Evolutionary conservation across 768 basidiomycete genomes (phyloP), one percentile per base, ranked within the genome.

Genomic region (Pleurotus tuber-regium): DNA sequence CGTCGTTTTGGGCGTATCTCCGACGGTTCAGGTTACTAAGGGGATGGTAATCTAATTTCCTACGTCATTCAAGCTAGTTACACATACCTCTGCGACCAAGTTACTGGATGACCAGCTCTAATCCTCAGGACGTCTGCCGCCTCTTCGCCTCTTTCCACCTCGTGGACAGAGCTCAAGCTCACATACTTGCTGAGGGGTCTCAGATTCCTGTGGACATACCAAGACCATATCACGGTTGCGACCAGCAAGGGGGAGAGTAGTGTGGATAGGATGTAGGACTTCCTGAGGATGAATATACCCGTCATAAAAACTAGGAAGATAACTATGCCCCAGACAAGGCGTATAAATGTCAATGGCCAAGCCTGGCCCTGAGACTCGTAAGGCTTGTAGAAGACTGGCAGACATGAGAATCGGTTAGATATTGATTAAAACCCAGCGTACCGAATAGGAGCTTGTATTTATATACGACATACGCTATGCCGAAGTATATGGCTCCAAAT

Each of bases 331-430:
- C 91, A 92, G 26, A 95, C 86, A 33, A 97, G 82, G 5, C 96
- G 89, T 23, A 84, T 79, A 66, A 95, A 98, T 0, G 97, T 95
- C 58, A 98, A 84, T 0, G 93, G 92, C 96, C 97, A 98, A 1
- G 95, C 97, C 71, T 98, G 94, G 2, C 97, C 97, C 59, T 89
- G 89, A 2, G 90, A 92, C 70, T 98, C 95, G 68, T 98, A 98
- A 0, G 97, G 96, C 63, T 98, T 98, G 74, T 97, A 97, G 74
- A 96, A 98, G 16, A 98, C 94, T 97, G 62, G 1, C 35, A 21
- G 25, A 11, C 29, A 36, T 14, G 16, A 41, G 42, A 53, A n/a
- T n/a, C n/a, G n/a, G n/a, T n/a, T 38, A 29, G 43, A 44, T 16
- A 25, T 11, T 23, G 21, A 29, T 6, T 41, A 33, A 35, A 6